Evolutionary conservation across 176 grass and related monocot species (phyloP).

Genomic region (Bromus sterilis): DNA sequence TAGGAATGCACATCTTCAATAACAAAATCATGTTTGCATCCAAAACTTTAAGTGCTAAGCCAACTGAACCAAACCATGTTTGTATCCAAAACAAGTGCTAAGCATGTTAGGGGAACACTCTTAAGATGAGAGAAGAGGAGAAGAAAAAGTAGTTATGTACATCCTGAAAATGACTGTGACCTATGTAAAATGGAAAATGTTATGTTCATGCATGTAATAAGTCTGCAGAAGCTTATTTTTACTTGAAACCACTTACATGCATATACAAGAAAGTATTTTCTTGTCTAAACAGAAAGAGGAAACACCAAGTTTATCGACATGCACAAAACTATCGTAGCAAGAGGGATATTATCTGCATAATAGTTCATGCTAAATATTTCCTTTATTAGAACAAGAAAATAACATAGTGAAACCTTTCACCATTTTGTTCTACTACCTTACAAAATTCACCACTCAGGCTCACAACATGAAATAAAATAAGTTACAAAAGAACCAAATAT

Average conservation of each 20-base stretch:
- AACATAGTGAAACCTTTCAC: background rate
- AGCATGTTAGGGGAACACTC: background rate
- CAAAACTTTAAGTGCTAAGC: background rate
- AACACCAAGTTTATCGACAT: background rate
- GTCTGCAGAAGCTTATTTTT: background rate
- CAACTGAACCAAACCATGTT: conserved; percentile 7
- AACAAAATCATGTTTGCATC: background rate
- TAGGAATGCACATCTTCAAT: background rate
- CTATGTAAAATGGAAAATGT: background rate
- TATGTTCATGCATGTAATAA: background rate
- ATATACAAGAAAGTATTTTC: background rate
- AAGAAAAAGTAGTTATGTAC: background rate
- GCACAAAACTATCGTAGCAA: background rate
- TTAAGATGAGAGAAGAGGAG: background rate
- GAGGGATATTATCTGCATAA: background rate
- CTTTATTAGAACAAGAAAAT: background rate
- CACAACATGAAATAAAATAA: background rate
- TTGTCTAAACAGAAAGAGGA: background rate
- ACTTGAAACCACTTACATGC: background rate
- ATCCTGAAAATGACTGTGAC: background rate
- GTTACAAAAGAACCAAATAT: background rate
- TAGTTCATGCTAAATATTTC: background rate
- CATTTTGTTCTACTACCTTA: background rate
- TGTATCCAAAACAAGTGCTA: background rate
- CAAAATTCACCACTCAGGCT: background rate